These are phyloP conservation scores for Climacium dendroides DNA, from an alignment of 225 moss, liverwort and hornwort genomes.

Conservation along the genomic window DNA sequence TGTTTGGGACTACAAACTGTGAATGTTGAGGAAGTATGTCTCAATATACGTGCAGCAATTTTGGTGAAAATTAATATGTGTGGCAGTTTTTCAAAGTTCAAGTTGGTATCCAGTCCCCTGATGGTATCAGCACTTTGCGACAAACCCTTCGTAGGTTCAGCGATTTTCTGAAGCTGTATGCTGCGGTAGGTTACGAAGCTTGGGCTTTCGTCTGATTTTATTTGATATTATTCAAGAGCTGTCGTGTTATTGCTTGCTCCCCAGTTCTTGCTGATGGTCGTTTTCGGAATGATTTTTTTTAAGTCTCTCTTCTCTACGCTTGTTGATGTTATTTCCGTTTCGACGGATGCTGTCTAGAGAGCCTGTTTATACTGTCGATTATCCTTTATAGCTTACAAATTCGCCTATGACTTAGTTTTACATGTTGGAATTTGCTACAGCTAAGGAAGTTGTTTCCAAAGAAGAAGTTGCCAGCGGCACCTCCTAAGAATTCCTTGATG, in stretches of 20 bases:
- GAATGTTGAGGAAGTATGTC: neutral
- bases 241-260: neutral
- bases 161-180: conserved; percentile 85
- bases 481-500: conserved; percentile 92
- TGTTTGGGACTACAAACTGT: neutral
- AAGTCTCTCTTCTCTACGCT: neutral
- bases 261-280: neutral
- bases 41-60: neutral
- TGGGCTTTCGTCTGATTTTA: neutral
- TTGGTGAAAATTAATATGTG: neutral
- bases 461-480: conserved; percentile 75
- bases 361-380: neutral
- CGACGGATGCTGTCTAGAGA: neutral
- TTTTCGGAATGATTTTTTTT: neutral
- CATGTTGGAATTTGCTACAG: conserved; percentile 24
- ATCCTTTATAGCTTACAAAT: neutral
- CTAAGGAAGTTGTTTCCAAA: conserved; percentile 72
- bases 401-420: neutral
- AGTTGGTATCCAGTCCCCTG: conserved; percentile 95
- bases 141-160: conserved; percentile 81
- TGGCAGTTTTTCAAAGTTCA: conserved; percentile 94
- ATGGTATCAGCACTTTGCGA: conserved; percentile 77
- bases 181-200: conserved; percentile 55
- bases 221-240: neutral
- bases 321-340: neutral